Percentiles rank a stretch among this genome's conserved stretches.
Evolutionary conservation across 2,329 filamentous ascomycete species (phyloP).

Genomic region (Pseudocercospora fijiensis): DNA sequence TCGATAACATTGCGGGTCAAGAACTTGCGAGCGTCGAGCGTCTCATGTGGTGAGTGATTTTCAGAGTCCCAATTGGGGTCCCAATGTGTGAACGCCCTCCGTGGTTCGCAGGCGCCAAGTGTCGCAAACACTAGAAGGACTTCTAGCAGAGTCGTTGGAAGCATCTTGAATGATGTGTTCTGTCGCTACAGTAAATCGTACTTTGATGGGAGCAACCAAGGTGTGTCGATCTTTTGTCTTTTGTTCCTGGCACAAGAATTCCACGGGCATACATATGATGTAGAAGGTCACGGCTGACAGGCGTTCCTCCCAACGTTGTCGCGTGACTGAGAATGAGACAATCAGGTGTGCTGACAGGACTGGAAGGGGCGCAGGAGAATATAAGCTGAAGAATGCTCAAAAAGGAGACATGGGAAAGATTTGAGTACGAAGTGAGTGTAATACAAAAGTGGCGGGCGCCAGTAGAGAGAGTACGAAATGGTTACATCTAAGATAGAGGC

Average conservation of each 20-base stretch:
- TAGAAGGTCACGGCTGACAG: background rate
- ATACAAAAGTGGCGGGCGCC: background rate
- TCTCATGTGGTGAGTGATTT: background rate
- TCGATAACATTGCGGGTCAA: background rate
- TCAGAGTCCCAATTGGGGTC: background rate
- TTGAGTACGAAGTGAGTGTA: background rate
- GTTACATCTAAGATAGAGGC: background rate
- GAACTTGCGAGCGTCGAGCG: background rate
- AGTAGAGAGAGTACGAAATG: background rate
- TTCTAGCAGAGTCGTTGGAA: background rate
- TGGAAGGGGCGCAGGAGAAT: background rate
- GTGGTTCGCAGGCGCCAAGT: background rate
- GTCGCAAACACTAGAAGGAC: background rate
- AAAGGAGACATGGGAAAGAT: background rate
- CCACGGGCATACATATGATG: background rate
- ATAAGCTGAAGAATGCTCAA: background rate
- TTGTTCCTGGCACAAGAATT: background rate
- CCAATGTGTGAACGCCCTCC: conserved; percentile 1
- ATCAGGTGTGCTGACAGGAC: background rate
- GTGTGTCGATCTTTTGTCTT: background rate
- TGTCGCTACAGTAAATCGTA: background rate
- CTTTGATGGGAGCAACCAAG: background rate
- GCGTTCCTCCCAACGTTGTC: background rate
- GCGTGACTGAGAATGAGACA: background rate
- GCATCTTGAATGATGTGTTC: background rate